Evolutionary conservation across 495 filamentous ascomycete genomes (phyloP).

Genomic region (Ascodesmis nigricans): DNA sequence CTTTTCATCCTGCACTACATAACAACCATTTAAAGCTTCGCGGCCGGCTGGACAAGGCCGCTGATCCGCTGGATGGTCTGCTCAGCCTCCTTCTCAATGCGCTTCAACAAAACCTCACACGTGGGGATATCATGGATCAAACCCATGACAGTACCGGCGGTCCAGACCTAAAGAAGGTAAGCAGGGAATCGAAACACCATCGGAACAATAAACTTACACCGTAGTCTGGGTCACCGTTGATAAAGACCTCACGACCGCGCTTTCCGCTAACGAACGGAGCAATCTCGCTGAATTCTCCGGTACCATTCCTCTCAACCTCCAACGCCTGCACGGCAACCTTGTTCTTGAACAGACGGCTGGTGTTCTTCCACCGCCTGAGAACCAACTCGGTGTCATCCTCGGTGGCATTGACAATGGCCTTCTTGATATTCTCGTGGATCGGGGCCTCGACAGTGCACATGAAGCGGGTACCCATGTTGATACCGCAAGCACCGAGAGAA

Average conservation of each 20-base stretch:
- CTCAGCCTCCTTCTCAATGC: conserved; percentile 41
- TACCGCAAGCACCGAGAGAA: conserved; percentile 71
- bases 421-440: conserved; percentile 82
- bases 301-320: conserved; percentile 60
- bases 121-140: conserved; percentile 43
- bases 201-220: conserved; percentile 38
- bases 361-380: conserved; percentile 82
- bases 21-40: conserved; percentile 1
- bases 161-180: conserved; percentile 29
- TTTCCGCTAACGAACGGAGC: conserved; percentile 79
- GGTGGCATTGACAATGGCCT: conserved; percentile 66
- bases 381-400: conserved; percentile 84
- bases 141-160: conserved; percentile 43
- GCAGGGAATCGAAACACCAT: conserved; percentile 1
- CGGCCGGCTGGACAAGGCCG: conserved; percentile 5
- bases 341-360: conserved; percentile 67
- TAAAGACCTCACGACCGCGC: conserved; percentile 73
- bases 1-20: too few species aligned
- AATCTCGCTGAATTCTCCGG: conserved; percentile 79
- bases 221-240: conserved; percentile 75
- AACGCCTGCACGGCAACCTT: conserved; percentile 62
- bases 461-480: conserved; percentile 92
- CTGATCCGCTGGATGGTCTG: conserved; percentile 25
- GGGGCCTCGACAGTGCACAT: conserved; percentile 85
- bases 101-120: conserved; percentile 31